Evolutionary conservation across 1,139 yeast genomes (phyloP), one percentile per base, ranked within the genome.

Genomic region (Yamadazyma membranifaciens): DNA sequence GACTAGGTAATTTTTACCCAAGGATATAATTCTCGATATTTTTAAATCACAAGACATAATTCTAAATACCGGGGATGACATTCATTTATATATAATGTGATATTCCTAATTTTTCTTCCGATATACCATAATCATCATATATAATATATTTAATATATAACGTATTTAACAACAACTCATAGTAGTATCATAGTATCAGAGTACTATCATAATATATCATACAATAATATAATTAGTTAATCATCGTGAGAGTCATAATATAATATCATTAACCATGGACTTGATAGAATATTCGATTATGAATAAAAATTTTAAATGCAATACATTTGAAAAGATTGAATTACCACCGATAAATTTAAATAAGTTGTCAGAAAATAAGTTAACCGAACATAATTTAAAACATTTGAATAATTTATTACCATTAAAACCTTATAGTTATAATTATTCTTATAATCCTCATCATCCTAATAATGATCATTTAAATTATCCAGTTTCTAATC

Each of bases 221-320:
- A 32, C 20, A 31, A 22, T 14, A 16, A 16, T 16, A 31, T 6
- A 32, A 13, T n/a, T n/a, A n/a, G n/a, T n/a, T n/a, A n/a, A n/a
- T n/a, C n/a, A n/a, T n/a, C n/a, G n/a, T n/a, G n/a, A n/a, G n/a
- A n/a, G n/a, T n/a, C n/a, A n/a, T n/a, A n/a, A n/a, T n/a, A n/a
- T n/a, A n/a, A n/a, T n/a, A n/a, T n/a, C n/a, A n/a, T n/a, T n/a
- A n/a, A n/a, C n/a, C 9, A 34, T 34, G 36, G 54, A 50, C 36
- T 57, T 66, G 47, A 55, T 65, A 49, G 50, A 62, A 40, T 65
- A 66, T 44, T 65, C 70, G 16, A 65, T 66, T 31, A 65, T 64
- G 69, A 56, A 60, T 45, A 46, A 49, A 14, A 37, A 39, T 47
- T 31, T 39, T 44, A 7, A 32, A 38, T n/a, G 4, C 3, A 27